These are phyloP conservation scores for Coemansia reversa DNA, from an alignment of 192 early-diverging fungal species.

Conservation along the genomic window DNA sequence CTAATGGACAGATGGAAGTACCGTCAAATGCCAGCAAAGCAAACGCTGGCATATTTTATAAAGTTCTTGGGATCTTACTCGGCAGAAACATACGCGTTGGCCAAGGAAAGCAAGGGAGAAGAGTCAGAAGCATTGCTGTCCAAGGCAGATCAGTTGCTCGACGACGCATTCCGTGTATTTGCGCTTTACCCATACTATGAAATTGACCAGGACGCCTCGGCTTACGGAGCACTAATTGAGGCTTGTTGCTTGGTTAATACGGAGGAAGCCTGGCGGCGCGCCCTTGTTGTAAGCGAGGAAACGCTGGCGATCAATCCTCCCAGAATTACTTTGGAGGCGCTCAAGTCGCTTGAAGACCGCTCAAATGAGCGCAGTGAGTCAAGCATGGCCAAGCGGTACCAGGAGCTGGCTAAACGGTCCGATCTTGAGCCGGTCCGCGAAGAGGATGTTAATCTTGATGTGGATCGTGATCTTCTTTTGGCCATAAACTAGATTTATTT, in stretches of 20 bases:
- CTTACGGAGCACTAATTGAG: constrained; percentile 48
- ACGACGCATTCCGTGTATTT: constrained; percentile 48
- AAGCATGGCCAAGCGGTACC: constrained; percentile 48
- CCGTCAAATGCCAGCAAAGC: constrained; percentile 36
- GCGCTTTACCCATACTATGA: constrained; percentile 44
- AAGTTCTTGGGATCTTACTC: constrained; percentile 18
- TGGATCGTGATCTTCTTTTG: constrained; percentile 12
- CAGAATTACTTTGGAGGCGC: constrained; percentile 32
- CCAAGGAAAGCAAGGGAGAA: background rate
- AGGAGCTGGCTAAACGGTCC: constrained; percentile 8
- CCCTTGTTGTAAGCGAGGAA: constrained; percentile 38
- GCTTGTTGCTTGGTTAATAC: constrained; percentile 35
- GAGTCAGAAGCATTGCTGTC: background rate
- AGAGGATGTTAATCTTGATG: constrained; percentile 16
- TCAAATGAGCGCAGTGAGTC: constrained; percentile 24
- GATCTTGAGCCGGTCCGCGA: constrained; percentile 8
- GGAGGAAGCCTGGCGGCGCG: constrained; percentile 46
- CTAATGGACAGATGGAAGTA: constrained; percentile 51
- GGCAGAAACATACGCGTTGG: background rate
- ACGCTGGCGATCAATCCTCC: constrained; percentile 19
- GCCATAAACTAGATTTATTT: background rate
- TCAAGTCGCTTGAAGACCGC: constrained; percentile 23
- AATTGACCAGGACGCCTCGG: constrained; percentile 18
- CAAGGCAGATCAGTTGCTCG: constrained; percentile 11
- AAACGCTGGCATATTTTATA: constrained; percentile 31